Conservation (phyloP, 352 stramenopile genomes). For the Thraustochytrium striatum region DNA sequence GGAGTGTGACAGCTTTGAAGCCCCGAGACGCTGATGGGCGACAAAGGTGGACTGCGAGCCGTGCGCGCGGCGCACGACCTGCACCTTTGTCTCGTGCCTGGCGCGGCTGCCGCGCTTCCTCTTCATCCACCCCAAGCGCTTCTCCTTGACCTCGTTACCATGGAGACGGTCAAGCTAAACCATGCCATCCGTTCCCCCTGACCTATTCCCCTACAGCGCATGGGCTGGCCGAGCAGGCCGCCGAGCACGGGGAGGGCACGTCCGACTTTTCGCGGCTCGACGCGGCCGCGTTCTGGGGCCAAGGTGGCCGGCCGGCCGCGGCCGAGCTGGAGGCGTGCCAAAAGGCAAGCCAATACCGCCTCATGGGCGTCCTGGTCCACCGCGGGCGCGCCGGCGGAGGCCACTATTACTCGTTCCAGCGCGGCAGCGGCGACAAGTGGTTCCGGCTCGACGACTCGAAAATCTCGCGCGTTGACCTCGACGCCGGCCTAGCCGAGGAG, state of each 20-base stretch:
- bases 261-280: constrained; percentile 2
- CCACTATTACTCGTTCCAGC: constrained; percentile 89
- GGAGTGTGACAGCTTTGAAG: constrained; percentile 89
- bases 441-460: constrained; percentile 37
- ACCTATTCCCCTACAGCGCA: constrained; percentile 97
- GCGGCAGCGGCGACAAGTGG: neutral
- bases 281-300: constrained; percentile 9
- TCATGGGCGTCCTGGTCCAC: constrained; percentile 96
- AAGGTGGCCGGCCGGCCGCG: neutral
- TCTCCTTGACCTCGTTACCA: constrained; percentile 97
- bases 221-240: constrained; percentile 63
- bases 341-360: constrained; percentile 68
- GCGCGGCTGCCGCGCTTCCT: constrained; percentile 85
- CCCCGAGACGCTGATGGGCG: constrained; percentile 98
- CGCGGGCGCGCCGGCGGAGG: constrained; percentile 95
- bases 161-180: constrained; percentile 99
- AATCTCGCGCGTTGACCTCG: neutral
- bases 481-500: constrained; percentile 7
- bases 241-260: neutral
- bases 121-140: constrained; percentile 96
- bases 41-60: constrained; percentile 93
- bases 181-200: constrained; percentile 96
- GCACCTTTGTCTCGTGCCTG: constrained; percentile 64
- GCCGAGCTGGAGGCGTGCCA: constrained; percentile 3
- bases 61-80: constrained; percentile 60